A percentile compares a stretch with the other conserved stretches of the same genome.
Conservation (phyloP, 225 moss, liverwort and hornwort species). For the Lunularia cruciata region DNA sequence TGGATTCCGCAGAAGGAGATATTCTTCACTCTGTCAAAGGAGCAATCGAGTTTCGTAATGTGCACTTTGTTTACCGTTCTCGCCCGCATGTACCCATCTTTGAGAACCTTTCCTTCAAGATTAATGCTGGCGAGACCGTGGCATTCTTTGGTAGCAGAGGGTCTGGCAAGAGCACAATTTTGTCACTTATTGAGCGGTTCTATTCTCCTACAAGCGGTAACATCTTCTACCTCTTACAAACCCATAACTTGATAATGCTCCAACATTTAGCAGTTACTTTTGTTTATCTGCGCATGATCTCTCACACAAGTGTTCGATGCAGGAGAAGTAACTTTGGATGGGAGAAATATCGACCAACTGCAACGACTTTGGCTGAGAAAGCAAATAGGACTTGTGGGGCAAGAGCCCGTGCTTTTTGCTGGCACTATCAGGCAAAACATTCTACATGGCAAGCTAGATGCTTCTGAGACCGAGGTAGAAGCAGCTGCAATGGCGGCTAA, state of each 20-base stretch:
- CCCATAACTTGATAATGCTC: too few relatives aligned
- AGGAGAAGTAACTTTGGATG: constrained; percentile 69
- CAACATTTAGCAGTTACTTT: too few relatives aligned
- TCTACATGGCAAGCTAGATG: constrained; percentile 64
- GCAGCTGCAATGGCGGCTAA: constrained; percentile 71
- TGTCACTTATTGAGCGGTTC: constrained; percentile 81
- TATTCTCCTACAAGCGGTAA: constrained; percentile 55
- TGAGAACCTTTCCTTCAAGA: constrained; percentile 62
- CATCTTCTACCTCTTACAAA: too few relatives aligned
- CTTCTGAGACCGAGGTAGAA: constrained; percentile 63
- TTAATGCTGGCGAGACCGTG: constrained; percentile 65
- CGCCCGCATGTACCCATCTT: constrained; percentile 59
- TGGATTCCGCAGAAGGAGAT: constrained; percentile 46
- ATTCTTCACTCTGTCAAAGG: constrained; percentile 63
- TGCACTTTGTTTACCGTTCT: constrained; percentile 69
- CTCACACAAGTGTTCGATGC: constrained; percentile 12
- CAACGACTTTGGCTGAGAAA: constrained; percentile 68
- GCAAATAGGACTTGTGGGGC: constrained; percentile 75
- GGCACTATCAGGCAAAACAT: constrained; percentile 68
- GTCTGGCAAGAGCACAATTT: constrained; percentile 70
- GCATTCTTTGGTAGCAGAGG: constrained; percentile 79
- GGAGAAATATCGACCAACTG: constrained; percentile 57
- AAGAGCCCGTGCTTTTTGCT: constrained; percentile 73
- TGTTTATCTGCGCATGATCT: not conserved
- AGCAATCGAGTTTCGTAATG: constrained; percentile 61